Evolutionary conservation across 129 eudicot species (phyloP).

Genomic region (Ambrosia artemisiifolia): DNA sequence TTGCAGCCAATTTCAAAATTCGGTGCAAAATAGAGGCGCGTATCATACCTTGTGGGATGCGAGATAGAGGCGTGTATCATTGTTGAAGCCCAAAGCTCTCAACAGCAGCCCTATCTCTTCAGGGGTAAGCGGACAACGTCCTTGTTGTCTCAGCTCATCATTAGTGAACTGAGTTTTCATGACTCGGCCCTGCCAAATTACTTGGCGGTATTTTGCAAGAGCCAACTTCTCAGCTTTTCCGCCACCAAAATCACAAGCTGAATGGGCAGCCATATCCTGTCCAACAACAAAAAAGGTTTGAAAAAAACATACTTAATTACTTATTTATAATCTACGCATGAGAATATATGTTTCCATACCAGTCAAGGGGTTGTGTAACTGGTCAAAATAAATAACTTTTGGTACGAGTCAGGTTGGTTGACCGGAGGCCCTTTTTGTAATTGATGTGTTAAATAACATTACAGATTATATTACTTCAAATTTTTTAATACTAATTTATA

Average conservation of each 20-base stretch:
- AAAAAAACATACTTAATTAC: not conserved
- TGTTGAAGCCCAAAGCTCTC: slow-evolving; percentile 85
- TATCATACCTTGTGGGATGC: slow-evolving; percentile 88
- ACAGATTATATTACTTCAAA: not conserved
- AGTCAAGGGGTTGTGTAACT: not conserved
- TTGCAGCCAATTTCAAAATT: too few species aligned
- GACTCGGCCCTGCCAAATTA: slow-evolving; percentile 96
- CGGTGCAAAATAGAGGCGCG: too few species aligned
- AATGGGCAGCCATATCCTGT: slow-evolving; percentile 99
- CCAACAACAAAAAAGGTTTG: slow-evolving; percentile 7
- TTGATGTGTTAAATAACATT: not conserved
- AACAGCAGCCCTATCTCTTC: slow-evolving; percentile 86
- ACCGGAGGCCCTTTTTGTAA: not conserved
- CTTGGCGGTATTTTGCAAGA: slow-evolving; percentile 92
- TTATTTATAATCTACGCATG: not conserved
- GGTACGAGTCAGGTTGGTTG: not conserved
- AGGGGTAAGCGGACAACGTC: slow-evolving; percentile 95
- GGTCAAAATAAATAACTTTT: not conserved
- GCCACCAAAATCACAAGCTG: slow-evolving; percentile 98
- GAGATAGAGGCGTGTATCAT: slow-evolving; percentile 75
- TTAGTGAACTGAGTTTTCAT: slow-evolving; percentile 76
- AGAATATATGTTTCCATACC: not conserved
- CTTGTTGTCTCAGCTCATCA: slow-evolving; percentile 80
- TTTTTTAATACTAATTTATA: not conserved
- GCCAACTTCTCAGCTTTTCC: slow-evolving; percentile 96